Percentiles rank a stretch among this genome's conserved stretches.
Evolutionary conservation across 2,329 filamentous ascomycete species (phyloP).

Genomic region (Diaporthe batatas): DNA sequence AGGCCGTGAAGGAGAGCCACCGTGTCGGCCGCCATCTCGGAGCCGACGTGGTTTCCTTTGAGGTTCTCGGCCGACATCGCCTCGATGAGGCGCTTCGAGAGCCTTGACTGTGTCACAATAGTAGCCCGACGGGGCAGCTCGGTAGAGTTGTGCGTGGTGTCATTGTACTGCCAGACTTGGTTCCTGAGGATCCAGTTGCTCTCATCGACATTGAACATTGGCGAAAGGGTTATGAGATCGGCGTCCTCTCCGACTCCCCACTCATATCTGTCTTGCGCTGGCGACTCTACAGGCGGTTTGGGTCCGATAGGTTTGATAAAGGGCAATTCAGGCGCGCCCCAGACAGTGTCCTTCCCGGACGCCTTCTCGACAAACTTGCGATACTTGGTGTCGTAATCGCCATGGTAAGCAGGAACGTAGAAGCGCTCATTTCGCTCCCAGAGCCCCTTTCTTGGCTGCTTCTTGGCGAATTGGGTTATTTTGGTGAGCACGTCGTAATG

Average conservation of each 20-base stretch:
- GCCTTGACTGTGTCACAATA: slow-evolving; percentile 82
- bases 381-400: slow-evolving; percentile 76
- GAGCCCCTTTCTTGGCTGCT: slow-evolving; percentile 77
- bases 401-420: slow-evolving; percentile 78
- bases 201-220: slow-evolving; percentile 81
- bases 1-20: slow-evolving; percentile 81
- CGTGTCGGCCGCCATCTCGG: slow-evolving; percentile 84
- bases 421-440: slow-evolving; percentile 82
- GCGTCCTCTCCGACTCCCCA: slow-evolving; percentile 85
- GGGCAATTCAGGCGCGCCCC: slow-evolving; percentile 74
- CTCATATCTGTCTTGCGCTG: slow-evolving; percentile 75
- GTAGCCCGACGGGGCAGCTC: slow-evolving; percentile 79
- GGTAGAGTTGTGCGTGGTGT: slow-evolving; percentile 61
- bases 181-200: slow-evolving; percentile 80
- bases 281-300: slow-evolving; percentile 69
- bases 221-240: slow-evolving; percentile 79
- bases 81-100: slow-evolving; percentile 78
- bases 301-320: slow-evolving; percentile 74
- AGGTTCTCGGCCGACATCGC: slow-evolving; percentile 84
- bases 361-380: slow-evolving; percentile 71
- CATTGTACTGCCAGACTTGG: slow-evolving; percentile 76
- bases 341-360: slow-evolving; percentile 69
- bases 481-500: slow-evolving; percentile 84
- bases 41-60: slow-evolving; percentile 80
- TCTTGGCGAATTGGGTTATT: slow-evolving; percentile 71